Evolutionary conservation across 164 flowering plant genomes (phyloP), one percentile per base, ranked within the genome.

Genomic region (Aristolochia fimbriata): DNA sequence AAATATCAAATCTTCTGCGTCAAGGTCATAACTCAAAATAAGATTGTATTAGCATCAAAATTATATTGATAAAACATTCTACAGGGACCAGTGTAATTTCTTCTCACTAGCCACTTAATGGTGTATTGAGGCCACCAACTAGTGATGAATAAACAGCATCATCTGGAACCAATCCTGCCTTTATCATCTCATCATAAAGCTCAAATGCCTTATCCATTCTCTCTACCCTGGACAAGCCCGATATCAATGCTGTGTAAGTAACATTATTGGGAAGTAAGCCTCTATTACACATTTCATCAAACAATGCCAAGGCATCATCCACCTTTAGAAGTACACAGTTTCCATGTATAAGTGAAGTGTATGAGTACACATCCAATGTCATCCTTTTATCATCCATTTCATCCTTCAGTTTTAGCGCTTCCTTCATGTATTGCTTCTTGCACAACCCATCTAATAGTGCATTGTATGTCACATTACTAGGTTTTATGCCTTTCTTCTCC

Each of bases 121-220:
- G 23, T 51, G 77, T n/a, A 65, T 87, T 86, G 65, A 87, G 86
- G 70, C 91, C 84, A 59, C 89, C 72, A 25, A 81, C 84, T 52
- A 91, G 87, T 8, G 79, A 64, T 58, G 85, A 49, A 68, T 81
- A 85, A 12, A 82, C 76, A 19, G 66, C 69, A 37, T 84, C 84
- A 78, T 91, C 94, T n/a, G 94, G 86, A 4, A 53, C 71, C 54
- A 84, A 55, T 15, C 94, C 93, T 12, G 70, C 64, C 51, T 70
- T 69, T 46, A 59, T 78, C 96, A 91, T 83, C 70, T 83, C 80
- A 58, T 83, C 93, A 69, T 88, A 88, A 61, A 88, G 68, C 56
- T 47, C 65, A 65, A 83, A 86, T 31, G 94, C 91, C 71, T 88
- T 93, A 12, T 84, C 79, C 12, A 84, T 76, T 63, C 85, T 82